Evolutionary conservation across 1,139 yeast species (phyloP), one percentile per base, ranked within the genome.

Genomic region (Yamadazyma atmosphaerica): DNA sequence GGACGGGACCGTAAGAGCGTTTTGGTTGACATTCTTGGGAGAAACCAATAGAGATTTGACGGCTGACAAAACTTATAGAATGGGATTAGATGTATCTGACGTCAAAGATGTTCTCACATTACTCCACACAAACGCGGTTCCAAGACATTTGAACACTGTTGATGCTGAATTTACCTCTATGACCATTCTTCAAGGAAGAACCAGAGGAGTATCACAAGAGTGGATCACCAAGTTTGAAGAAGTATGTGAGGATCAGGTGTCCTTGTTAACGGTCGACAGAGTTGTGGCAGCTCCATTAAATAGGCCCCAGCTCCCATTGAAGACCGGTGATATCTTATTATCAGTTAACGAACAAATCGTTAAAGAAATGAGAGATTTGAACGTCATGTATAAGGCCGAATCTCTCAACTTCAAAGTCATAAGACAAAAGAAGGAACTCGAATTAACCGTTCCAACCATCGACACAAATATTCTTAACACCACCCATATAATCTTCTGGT

Each of bases 11-110:
- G 77, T 89, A 3, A 74, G 94, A 43, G 95, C 94, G 0, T 65
- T 89, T 39, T 89, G 96, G 96, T 62, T 88, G 46, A 75, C 92
- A 1, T 87, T 80, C 55, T 68, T 86, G 43, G 96, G 95, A 15
- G 96, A 86, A 51, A 75, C 62, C 24, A 55, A 52, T 31, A 49
- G 62, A 31, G 68, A 65, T 26, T 54, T 77, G 38, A 67, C 69
- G 40, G 72, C 76, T 32, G 89, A 84, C 46, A 69, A 77, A 33
- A 71, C 79, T 45, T 86, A 84, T 58, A 74, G 86, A 40, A 81
- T 87, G 76, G 96, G 95, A n/a, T 62, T 89, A 38, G 95, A 87
- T 58, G 79, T 73, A 17, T 76, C 83, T 7, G 86, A 86, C 44
- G 72, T 88, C 15, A 55, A 65, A 39, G 68, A 73, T 38, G 83